Evolutionary conservation across 805 yeast species (phyloP), one percentile per base, ranked within the genome.

Genomic region (Saturnispora zaruensis): DNA sequence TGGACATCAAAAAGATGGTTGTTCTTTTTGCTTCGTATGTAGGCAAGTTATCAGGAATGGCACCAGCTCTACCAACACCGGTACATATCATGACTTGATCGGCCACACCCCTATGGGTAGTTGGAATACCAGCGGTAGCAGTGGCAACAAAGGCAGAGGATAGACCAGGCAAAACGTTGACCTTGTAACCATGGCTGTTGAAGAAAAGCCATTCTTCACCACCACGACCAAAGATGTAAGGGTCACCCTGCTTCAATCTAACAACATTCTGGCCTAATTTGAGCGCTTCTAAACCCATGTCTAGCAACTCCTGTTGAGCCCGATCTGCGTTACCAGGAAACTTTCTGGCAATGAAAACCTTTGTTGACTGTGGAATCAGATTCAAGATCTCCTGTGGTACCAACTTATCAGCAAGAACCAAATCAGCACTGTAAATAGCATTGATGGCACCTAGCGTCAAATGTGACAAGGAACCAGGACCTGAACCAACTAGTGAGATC

Each of bases 291-390:
- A 91, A 66, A 0, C 96, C 97, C 55, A 82, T 64, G n/a, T 74
- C 70, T 32, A 88, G 68, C 41, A 91, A 73, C 65, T 91, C 96
- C 52, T 84, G 76, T 66, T 91, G 98, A 0, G 98, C 98, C 44
- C 77, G 76, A 60, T 89, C 96, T 1, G 98, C 97, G 63, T 91
- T 91, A 1, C 98, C 98, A 2, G 98, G 98, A 68, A 89, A 91
- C 65, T 91, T 91, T 38, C 88, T 76, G 2, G 98, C 98, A 52
- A 91, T 89, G 62, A 85, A 88, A 4, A 84, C 71, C 42, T 81
- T 82, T 1, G 95, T 86, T 28, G 73, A 72, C 28, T 75, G 64
- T 0, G 97, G 97, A n/a, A 91, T 82, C 18, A 90, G 67, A 42
- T 83, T 87, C 33, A 91, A 69, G 1, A 91, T 95, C 57, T 82